Conservation (phyloP, 345 rosid species). For the Citrus glauca region DNA sequence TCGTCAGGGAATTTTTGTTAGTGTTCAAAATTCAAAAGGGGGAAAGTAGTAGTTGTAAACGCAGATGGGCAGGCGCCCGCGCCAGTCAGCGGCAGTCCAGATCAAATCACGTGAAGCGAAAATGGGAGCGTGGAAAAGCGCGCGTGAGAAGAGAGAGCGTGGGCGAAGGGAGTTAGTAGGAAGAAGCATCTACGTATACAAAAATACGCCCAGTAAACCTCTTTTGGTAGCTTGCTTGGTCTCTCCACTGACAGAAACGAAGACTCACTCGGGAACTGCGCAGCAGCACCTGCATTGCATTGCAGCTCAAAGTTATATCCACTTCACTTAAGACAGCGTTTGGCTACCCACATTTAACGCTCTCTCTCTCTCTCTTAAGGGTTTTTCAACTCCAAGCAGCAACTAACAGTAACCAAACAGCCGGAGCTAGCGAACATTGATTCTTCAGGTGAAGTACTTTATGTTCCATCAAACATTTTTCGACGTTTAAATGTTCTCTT, state of each 20-base stretch:
- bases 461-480: not conserved
- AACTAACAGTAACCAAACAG: not conserved
- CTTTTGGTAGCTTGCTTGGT: not conserved
- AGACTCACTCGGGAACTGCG: constrained; percentile 9
- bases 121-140: constrained; percentile 7
- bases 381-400: not conserved
- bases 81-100: not conserved
- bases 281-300: not conserved
- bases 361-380: not conserved
- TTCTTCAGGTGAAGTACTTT: not conserved
- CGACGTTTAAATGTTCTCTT: not conserved
- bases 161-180: not conserved
- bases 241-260: not conserved
- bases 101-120: constrained; percentile 7
- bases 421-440: not conserved
- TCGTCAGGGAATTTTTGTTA: not conserved
- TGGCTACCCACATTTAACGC: not conserved
- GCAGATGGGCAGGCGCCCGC: not conserved
- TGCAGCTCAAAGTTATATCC: not conserved
- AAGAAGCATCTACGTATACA: not conserved
- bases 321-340: not conserved
- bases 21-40: constrained; percentile 2
- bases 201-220: not conserved
- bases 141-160: not conserved
- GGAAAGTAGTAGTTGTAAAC: not conserved